Conservation (phyloP, 768 basidiomycete genomes). For the Holtermannia corniformis region DNA sequence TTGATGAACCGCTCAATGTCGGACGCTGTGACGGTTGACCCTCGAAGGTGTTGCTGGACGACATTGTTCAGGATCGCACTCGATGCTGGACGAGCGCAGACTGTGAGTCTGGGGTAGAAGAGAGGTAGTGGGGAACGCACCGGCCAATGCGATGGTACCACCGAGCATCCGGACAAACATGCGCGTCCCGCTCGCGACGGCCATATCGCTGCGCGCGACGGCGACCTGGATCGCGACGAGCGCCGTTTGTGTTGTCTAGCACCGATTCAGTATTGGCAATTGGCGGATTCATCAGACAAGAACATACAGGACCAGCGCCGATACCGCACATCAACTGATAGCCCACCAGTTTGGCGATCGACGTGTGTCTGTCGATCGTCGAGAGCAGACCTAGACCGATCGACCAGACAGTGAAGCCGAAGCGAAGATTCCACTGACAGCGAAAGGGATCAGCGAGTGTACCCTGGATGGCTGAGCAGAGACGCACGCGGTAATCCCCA, state of each 20-base stretch:
- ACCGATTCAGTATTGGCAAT: background rate
- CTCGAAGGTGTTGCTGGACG: slow-evolving; percentile 5
- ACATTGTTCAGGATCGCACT: slow-evolving; percentile 51
- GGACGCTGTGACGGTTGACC: background rate
- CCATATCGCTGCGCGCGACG: slow-evolving; percentile 62
- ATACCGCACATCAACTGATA: slow-evolving; percentile 55
- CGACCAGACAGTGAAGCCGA: slow-evolving; percentile 61
- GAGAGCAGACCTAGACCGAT: slow-evolving; percentile 63
- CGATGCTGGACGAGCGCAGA: too few relatives aligned
- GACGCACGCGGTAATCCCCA: slow-evolving; percentile 48
- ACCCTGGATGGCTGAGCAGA: background rate
- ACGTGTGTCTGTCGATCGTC: slow-evolving; percentile 49
- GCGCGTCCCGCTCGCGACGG: slow-evolving; percentile 54
- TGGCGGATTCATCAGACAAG: background rate
- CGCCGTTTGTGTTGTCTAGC: slow-evolving; percentile 41
- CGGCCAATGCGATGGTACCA: slow-evolving; percentile 58
- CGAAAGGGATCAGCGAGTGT: background rate
- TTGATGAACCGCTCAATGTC: background rate
- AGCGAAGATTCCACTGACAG: slow-evolving; percentile 50
- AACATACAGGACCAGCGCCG: slow-evolving; percentile 47
- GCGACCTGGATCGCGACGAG: slow-evolving; percentile 58
- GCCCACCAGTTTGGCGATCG: slow-evolving; percentile 50
- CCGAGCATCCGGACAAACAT: slow-evolving; percentile 58
- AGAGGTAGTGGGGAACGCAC: too few relatives aligned
- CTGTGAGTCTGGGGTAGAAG: too few relatives aligned